Percentiles rank a stretch among this genome's conserved stretches.
phyloP scores from a whole-genome alignment of 2,329 filamentous ascomycete genomes.

The Seiridium unicorne region DNA sequence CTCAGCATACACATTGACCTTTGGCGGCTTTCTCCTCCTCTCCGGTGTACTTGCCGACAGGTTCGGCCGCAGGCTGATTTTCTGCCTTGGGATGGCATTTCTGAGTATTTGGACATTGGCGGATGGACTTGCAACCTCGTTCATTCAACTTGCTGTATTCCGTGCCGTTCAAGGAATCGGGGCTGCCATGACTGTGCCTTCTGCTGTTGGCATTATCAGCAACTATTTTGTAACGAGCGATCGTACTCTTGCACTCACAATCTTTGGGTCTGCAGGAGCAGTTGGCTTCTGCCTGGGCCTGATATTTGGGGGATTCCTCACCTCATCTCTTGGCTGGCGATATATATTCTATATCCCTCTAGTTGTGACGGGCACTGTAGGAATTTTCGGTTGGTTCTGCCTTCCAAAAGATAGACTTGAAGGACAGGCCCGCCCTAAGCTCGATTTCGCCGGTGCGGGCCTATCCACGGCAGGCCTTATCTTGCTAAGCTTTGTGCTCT shows the following conservation, averaged over 20 bases:
- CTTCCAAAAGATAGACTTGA: slow-evolving; percentile 35
- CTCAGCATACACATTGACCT: slow-evolving; percentile 1
- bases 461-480: slow-evolving; percentile 40
- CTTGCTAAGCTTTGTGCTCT: slow-evolving; percentile 41
- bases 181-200: slow-evolving; percentile 57
- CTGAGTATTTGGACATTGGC: slow-evolving; percentile 54
- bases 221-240: slow-evolving; percentile 36
- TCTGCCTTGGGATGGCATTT: slow-evolving; percentile 45
- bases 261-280: slow-evolving; percentile 36
- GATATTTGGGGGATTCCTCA: slow-evolving; percentile 36
- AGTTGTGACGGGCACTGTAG: slow-evolving; percentile 25
- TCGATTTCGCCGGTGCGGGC: slow-evolving; percentile 39
- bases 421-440: slow-evolving; percentile 28
- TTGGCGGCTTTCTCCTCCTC: slow-evolving; percentile 45
- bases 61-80: slow-evolving; percentile 45
- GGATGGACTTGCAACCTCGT: slow-evolving; percentile 48
- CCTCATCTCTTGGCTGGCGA: slow-evolving; percentile 35
- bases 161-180: slow-evolving; percentile 61
- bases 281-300: slow-evolving; percentile 38
- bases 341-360: slow-evolving; percentile 36
- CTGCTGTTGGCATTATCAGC: slow-evolving; percentile 53
- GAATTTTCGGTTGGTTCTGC: slow-evolving; percentile 27
- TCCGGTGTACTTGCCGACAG: slow-evolving; percentile 46
- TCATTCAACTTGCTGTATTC: slow-evolving; percentile 54
- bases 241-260: slow-evolving; percentile 34